Percentiles rank a stretch among this genome's conserved stretches.
These are phyloP conservation scores for Parathielavia appendiculata DNA, from an alignment of 495 filamentous ascomycete genomes.

Conservation along the genomic window DNA sequence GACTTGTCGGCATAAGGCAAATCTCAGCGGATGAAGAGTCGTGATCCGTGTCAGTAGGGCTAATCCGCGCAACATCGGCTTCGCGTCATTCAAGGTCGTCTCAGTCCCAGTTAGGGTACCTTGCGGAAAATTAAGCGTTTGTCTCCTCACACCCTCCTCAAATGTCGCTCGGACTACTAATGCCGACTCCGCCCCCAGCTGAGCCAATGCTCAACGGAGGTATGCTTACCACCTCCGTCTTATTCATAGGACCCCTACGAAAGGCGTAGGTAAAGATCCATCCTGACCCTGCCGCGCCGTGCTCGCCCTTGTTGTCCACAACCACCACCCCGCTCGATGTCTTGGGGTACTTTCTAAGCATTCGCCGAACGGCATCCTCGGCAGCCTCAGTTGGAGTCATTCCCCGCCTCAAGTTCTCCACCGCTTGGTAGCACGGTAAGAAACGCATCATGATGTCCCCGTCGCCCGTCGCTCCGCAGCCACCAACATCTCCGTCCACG, in stretches of 20 bases:
- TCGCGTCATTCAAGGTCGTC: too few species aligned
- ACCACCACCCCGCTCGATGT: constrained; percentile 44
- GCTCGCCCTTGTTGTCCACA: constrained; percentile 37
- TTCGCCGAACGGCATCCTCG: constrained; percentile 42
- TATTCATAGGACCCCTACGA: constrained; percentile 39
- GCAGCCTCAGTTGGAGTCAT: constrained; percentile 40
- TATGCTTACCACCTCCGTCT: constrained; percentile 38
- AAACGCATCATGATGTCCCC: constrained; percentile 51
- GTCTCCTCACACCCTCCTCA: too few species aligned
- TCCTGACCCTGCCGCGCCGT: constrained; percentile 43
- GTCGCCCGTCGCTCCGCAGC: constrained; percentile 47
- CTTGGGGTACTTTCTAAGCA: constrained; percentile 40
- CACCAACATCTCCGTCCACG: constrained; percentile 46
- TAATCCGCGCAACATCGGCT: background rate
- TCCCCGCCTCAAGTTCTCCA: constrained; percentile 43
- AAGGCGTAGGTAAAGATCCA: constrained; percentile 47
- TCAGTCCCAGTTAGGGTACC: too few species aligned
- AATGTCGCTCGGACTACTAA: constrained; percentile 1
- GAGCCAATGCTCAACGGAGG: constrained; percentile 30
- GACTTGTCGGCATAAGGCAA: background rate
- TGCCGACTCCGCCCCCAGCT: background rate
- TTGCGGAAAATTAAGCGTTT: too few species aligned
- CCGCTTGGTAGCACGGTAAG: constrained; percentile 47
- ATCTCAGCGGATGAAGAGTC: background rate
- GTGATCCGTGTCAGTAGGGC: background rate